These are phyloP conservation scores for Gryganskiella cystojenkinii DNA, from an alignment of 192 early-diverging fungal species.

Conservation along the genomic window DNA sequence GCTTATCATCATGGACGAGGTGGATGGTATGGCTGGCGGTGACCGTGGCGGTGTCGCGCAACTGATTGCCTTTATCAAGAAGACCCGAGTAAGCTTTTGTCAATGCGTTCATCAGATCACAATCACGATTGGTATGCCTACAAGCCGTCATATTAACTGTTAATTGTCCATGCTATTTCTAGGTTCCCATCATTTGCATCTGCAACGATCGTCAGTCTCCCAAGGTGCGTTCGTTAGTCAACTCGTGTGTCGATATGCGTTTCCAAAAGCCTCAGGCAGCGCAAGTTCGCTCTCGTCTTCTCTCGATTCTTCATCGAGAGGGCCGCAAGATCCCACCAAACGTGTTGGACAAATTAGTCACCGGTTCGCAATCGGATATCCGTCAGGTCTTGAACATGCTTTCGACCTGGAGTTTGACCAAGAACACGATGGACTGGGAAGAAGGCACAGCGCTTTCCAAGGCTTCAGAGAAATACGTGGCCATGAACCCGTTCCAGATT, in stretches of 20 bases:
- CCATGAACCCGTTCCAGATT: slow-evolving; percentile 79
- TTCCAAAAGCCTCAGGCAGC: slow-evolving; percentile 81
- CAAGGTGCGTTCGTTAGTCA: slow-evolving; percentile 87
- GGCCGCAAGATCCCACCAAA: slow-evolving; percentile 78
- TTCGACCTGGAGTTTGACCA: slow-evolving; percentile 86
- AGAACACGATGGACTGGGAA: slow-evolving; percentile 78
- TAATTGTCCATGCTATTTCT: not conserved
- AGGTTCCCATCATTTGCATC: slow-evolving; percentile 98
- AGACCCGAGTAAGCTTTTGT: slow-evolving; percentile 68
- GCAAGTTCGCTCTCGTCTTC: slow-evolving; percentile 79
- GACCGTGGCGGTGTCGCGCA: slow-evolving; percentile 93
- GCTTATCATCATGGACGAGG: slow-evolving; percentile 98
- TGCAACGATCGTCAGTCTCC: slow-evolving; percentile 93
- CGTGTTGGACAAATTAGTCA: slow-evolving; percentile 84
- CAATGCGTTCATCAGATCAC: not conserved
- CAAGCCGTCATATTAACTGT: not conserved
- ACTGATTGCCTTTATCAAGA: slow-evolving; percentile 91
- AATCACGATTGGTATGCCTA: not conserved
- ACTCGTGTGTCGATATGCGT: slow-evolving; percentile 83
- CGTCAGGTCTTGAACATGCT: slow-evolving; percentile 96
- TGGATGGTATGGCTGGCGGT: slow-evolving; percentile 98
- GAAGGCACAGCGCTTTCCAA: slow-evolving; percentile 79
- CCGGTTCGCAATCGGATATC: slow-evolving; percentile 88
- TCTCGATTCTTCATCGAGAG: slow-evolving; percentile 79
- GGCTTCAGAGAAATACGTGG: slow-evolving; percentile 52